Conservation (phyloP, 805 yeast species). For the Yueomyces sinensis region DNA sequence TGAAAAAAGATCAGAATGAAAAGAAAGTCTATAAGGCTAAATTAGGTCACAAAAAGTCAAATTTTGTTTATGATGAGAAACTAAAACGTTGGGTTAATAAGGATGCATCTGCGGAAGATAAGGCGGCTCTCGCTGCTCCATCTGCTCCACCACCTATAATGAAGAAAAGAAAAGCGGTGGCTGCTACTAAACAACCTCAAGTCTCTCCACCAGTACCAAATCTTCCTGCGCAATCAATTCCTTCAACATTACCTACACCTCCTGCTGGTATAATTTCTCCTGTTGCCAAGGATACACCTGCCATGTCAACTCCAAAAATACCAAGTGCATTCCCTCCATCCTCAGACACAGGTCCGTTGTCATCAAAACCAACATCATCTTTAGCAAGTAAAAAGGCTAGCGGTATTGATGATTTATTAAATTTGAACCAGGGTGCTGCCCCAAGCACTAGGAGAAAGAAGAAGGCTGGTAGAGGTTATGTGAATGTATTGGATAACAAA, state of each 20-base stretch:
- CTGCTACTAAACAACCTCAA: slow-evolving; percentile 23
- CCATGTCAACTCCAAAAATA: slow-evolving; percentile 7
- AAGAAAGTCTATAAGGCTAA: slow-evolving; percentile 77
- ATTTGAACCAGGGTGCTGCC: slow-evolving; percentile 21
- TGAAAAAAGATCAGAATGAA: slow-evolving; percentile 44
- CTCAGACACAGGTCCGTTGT: slow-evolving; percentile 4
- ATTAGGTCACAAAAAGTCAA: slow-evolving; percentile 50
- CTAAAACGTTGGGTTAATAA: slow-evolving; percentile 79
- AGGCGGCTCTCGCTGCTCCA: slow-evolving; percentile 53
- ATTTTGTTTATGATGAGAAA: slow-evolving; percentile 70
- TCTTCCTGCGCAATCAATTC: slow-evolving; percentile 17
- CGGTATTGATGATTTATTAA: slow-evolving; percentile 36
- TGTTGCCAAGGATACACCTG: slow-evolving; percentile 7
- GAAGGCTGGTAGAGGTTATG: slow-evolving; percentile 45
- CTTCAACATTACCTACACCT: slow-evolving; percentile 14
- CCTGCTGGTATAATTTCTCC: slow-evolving; percentile 1
- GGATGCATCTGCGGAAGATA: slow-evolving; percentile 53
- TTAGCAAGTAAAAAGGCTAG: slow-evolving; percentile 25
- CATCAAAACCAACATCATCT: slow-evolving; percentile 10
- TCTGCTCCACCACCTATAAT: slow-evolving; percentile 47
- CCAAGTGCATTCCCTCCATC: not conserved
- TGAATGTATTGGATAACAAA: slow-evolving; percentile 42
- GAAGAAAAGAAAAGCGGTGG: slow-evolving; percentile 23
- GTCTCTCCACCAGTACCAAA: slow-evolving; percentile 19
- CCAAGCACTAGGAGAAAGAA: slow-evolving; percentile 27